phyloP scores from a whole-genome alignment of 192 early-diverging fungal species.

The Chytriomyces sp. region DNA sequence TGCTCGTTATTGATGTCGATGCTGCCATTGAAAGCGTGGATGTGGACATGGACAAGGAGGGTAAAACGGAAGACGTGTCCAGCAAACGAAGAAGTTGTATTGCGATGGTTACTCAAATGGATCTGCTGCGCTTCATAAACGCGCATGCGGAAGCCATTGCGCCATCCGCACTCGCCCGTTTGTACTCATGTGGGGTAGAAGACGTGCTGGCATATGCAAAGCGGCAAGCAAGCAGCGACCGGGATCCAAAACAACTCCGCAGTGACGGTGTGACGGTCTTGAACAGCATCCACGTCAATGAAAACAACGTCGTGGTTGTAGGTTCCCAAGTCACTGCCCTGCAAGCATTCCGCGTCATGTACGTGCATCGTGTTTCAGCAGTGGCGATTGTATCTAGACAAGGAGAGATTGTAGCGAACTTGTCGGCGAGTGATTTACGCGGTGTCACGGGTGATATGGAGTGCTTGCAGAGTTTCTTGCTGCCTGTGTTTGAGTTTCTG shows the following conservation, averaged over 20 bases:
- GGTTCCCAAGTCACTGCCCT: slow-evolving; percentile 44
- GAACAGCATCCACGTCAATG: neutral
- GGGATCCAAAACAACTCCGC: slow-evolving; percentile 20
- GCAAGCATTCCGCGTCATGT: slow-evolving; percentile 51
- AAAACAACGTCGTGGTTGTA: slow-evolving; percentile 43
- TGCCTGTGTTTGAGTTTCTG: slow-evolving; percentile 71
- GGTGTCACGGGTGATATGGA: slow-evolving; percentile 61
- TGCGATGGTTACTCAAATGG: slow-evolving; percentile 49
- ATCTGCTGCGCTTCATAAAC: slow-evolving; percentile 40
- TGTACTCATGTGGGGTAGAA: slow-evolving; percentile 24
- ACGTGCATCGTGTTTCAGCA: slow-evolving; percentile 55
- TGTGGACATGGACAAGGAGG: neutral
- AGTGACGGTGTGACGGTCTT: neutral
- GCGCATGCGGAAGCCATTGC: slow-evolving; percentile 32
- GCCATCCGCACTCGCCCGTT: slow-evolving; percentile 2
- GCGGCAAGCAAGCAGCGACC: neutral
- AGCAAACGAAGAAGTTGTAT: neutral
- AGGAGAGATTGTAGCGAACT: slow-evolving; percentile 65
- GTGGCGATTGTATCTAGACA: slow-evolving; percentile 58
- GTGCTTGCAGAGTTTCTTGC: slow-evolving; percentile 60
- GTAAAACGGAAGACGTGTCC: neutral
- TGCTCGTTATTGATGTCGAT: slow-evolving; percentile 52
- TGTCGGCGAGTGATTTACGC: slow-evolving; percentile 76
- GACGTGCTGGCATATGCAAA: slow-evolving; percentile 20
- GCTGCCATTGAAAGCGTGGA: slow-evolving; percentile 14